A percentile compares a stretch with the other conserved stretches of the same genome.
phyloP scores from a whole-genome alignment of 2,329 filamentous ascomycete species.

The Xylariaceae sp. region DNA sequence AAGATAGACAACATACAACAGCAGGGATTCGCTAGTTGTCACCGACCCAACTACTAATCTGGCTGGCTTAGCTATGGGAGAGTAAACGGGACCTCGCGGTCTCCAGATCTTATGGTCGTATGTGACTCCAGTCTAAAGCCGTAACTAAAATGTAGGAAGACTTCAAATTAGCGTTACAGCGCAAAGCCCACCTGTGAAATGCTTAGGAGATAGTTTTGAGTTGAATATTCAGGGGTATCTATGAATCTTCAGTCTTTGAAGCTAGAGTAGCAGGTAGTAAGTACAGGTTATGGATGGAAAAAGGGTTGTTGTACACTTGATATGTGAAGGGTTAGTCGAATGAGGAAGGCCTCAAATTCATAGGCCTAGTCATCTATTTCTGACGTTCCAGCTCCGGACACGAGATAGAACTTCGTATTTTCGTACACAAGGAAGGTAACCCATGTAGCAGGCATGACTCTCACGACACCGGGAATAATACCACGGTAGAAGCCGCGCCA shows the following conservation, averaged over 20 bases:
- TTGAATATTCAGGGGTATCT: background rate
- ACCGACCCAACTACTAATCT: too few species aligned
- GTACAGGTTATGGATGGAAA: background rate
- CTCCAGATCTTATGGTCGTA: too few species aligned
- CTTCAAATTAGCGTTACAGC: too few species aligned
- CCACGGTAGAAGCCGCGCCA: constrained; percentile 86
- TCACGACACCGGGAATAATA: constrained; percentile 79
- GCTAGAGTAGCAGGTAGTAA: background rate
- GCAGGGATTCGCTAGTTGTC: too few species aligned
- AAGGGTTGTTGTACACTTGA: background rate
- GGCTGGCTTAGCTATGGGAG: too few species aligned
- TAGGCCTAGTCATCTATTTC: constrained; percentile 5
- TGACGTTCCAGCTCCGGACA: constrained; percentile 33
- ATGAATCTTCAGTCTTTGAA: background rate
- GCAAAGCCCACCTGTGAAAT: too few species aligned
- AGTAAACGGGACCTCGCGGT: too few species aligned
- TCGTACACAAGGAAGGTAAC: constrained; percentile 97
- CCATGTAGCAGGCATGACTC: constrained; percentile 91
- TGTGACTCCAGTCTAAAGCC: too few species aligned
- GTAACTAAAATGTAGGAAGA: too few species aligned
- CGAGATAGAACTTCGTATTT: constrained; percentile 75
- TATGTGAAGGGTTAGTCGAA: background rate
- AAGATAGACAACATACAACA: too few species aligned
- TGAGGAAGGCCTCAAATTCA: background rate
- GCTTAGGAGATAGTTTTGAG: background rate